A percentile compares a stretch with the other conserved stretches of the same genome.
These are phyloP conservation scores for Casuarina glauca DNA, from an alignment of 306 rosid species.

Conservation along the genomic window DNA sequence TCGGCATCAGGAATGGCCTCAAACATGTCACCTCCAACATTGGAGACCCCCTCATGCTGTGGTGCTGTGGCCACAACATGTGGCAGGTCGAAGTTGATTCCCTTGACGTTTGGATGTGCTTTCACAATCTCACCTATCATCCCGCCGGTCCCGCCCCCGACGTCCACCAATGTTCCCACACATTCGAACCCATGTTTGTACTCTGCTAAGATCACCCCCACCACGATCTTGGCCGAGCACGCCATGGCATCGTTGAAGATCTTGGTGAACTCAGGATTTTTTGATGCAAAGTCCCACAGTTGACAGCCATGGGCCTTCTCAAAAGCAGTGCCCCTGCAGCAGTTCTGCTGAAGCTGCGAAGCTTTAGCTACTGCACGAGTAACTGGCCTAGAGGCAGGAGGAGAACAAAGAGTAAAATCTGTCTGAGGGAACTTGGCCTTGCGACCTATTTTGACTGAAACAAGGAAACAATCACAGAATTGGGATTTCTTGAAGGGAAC, in stretches of 20 bases:
- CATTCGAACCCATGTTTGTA: too few relatives aligned
- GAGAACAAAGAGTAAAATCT: too few relatives aligned
- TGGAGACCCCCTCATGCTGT: too few relatives aligned
- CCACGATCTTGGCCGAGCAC: constrained; percentile 18
- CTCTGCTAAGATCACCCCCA: not conserved
- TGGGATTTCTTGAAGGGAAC: too few relatives aligned
- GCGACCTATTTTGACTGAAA: too few relatives aligned
- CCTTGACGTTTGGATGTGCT: constrained; percentile 31
- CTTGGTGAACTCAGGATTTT: constrained; percentile 25
- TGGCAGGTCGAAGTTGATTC: constrained; percentile 44
- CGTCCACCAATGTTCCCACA: constrained; percentile 18
- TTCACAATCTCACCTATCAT: constrained; percentile 27
- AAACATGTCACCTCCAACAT: constrained; percentile 42
- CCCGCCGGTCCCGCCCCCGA: constrained; percentile 6
- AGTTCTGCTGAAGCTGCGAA: too few relatives aligned
- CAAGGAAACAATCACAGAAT: too few relatives aligned
- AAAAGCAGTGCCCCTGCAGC: constrained; percentile 18
- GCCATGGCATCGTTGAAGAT: constrained; percentile 40
- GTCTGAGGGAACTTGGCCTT: too few relatives aligned
- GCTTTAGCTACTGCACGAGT: too few relatives aligned
- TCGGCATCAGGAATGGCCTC: constrained; percentile 35
- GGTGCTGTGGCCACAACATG: constrained; percentile 31
- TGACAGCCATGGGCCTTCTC: constrained; percentile 30
- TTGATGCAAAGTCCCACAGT: constrained; percentile 33
- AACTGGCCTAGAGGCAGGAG: too few relatives aligned